These are phyloP conservation scores for Lonicera japonica DNA, from an alignment of 129 eudicot species.

Conservation along the genomic window DNA sequence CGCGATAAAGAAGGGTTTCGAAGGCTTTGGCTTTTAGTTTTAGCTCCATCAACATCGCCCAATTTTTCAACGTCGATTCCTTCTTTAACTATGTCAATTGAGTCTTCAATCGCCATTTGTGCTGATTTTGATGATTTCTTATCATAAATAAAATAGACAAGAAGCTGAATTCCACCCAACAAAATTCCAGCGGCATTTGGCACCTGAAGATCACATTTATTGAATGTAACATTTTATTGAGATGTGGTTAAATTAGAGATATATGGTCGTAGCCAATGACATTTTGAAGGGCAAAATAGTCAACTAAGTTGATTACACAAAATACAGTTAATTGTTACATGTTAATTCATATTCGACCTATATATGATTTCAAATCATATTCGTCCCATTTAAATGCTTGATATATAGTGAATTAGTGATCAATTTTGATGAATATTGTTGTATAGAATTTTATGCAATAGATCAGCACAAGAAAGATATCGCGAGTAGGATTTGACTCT, in stretches of 20 bases:
- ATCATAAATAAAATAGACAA: slow-evolving; percentile 8
- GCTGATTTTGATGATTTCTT: background rate
- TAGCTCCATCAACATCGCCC: background rate
- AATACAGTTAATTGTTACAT: no score
- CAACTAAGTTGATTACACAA: no score
- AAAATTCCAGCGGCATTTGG: slow-evolving; percentile 16
- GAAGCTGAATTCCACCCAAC: slow-evolving; percentile 10
- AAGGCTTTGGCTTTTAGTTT: background rate
- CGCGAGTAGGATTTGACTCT: no score
- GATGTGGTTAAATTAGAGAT: background rate
- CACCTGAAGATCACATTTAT: background rate
- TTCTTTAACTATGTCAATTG: background rate
- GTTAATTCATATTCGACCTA: no score
- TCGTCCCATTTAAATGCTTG: no score
- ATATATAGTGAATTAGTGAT: no score
- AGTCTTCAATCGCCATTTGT: background rate
- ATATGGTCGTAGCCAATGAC: no score
- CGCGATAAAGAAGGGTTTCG: background rate
- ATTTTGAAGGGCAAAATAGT: no score
- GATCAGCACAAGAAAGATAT: no score
- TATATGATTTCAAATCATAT: no score
- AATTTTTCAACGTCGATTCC: background rate
- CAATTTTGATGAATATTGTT: no score
- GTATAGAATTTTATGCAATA: no score
- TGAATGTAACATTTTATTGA: background rate